Evolutionary conservation across 2,329 filamentous ascomycete species (phyloP).

Genomic region (Penicillium frequentans): DNA sequence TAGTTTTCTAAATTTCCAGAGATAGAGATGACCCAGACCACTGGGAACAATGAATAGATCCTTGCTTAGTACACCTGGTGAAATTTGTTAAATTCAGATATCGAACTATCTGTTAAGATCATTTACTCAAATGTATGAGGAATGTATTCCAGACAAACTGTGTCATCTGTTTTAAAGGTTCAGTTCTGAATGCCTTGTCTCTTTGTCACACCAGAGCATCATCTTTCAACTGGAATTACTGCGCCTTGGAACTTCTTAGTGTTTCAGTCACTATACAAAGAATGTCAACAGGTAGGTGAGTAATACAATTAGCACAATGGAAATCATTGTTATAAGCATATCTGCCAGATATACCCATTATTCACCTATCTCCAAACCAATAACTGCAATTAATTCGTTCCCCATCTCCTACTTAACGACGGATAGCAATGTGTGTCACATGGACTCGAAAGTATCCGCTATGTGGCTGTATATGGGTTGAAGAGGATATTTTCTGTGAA

Average conservation of each 20-base stretch:
- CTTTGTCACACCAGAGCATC: neutral
- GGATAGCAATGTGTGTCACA: conserved; percentile 19
- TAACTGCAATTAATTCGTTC: neutral
- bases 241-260: neutral
- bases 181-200: neutral
- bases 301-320: neutral
- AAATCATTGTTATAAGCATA: neutral
- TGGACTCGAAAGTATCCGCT: conserved; percentile 8
- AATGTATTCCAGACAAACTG: neutral
- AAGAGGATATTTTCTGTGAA: neutral
- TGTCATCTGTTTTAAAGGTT: neutral
- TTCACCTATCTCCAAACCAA: neutral
- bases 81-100: neutral
- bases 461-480: conserved; percentile 27
- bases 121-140: neutral
- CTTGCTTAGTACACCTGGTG: neutral
- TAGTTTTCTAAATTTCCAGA: neutral
- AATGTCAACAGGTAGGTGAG: neutral
- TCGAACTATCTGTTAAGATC: neutral
- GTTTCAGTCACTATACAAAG: neutral
- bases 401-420: neutral
- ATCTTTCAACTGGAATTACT: too few species aligned
- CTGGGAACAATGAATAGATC: neutral
- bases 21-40: neutral
- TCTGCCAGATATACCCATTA: neutral